Conservation (phyloP, 2,329 filamentous ascomycete species). For the Alternaria brassicae region DNA sequence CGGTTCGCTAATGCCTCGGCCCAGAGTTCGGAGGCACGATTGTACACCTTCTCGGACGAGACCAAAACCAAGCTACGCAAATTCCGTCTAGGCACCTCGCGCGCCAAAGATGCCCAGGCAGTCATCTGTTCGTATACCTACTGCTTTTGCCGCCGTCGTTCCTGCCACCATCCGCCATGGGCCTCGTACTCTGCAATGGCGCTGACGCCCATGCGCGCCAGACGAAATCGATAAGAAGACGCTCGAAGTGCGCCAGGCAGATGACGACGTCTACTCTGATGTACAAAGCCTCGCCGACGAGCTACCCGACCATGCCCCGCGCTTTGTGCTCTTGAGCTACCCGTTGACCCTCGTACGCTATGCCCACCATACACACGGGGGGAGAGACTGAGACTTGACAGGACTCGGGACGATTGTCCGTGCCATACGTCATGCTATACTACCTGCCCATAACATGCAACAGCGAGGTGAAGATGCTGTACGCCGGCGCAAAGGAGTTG, state of each 20-base stretch:
- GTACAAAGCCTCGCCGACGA: constrained; percentile 85
- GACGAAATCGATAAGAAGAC: constrained; percentile 90
- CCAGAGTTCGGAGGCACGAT: constrained; percentile 77
- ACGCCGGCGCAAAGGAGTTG: constrained; percentile 93
- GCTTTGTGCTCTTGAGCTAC: constrained; percentile 90
- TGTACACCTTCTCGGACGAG: constrained; percentile 92
- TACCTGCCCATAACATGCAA: constrained; percentile 95
- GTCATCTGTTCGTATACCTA: constrained; percentile 78
- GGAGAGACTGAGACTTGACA: constrained; percentile 48
- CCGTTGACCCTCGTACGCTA: constrained; percentile 78
- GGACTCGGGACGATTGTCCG: constrained; percentile 82
- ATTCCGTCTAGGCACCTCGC: constrained; percentile 89
- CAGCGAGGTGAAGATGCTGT: constrained; percentile 85
- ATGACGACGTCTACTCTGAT: constrained; percentile 81
- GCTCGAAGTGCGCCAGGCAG: constrained; percentile 85
- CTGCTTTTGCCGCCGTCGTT: constrained; percentile 6
- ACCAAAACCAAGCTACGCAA: constrained; percentile 91
- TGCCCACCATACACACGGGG: constrained; percentile 8
- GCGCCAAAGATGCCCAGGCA: constrained; percentile 85
- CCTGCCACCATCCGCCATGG: neutral
- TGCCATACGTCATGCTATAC: constrained; percentile 94
- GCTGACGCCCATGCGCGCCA: constrained; percentile 54
- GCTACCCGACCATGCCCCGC: constrained; percentile 87
- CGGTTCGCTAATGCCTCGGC: constrained; percentile 11
- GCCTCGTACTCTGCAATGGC: constrained; percentile 12